phyloP scores from a whole-genome alignment of 2,329 filamentous ascomycete genomes.

The Talaromyces sp. region DNA sequence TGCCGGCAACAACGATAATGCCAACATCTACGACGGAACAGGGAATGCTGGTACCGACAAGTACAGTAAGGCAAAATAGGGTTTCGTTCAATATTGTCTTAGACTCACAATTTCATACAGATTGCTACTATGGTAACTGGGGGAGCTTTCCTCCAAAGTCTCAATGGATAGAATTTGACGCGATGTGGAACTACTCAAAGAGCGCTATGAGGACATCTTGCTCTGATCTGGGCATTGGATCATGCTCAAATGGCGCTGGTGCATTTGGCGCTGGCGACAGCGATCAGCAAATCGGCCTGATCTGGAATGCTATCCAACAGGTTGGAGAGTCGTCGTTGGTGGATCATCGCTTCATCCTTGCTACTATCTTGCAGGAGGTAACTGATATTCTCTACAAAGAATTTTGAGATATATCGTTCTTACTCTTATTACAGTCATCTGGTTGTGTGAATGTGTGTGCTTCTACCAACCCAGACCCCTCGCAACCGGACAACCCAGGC shows the following conservation, averaged over 20 bases:
- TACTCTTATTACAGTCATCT: not conserved
- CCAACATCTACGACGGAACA: slow-evolving; percentile 9
- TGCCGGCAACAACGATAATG: slow-evolving; percentile 4
- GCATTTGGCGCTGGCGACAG: slow-evolving; percentile 5
- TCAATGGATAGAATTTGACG: slow-evolving; percentile 9
- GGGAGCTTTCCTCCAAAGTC: slow-evolving; percentile 3
- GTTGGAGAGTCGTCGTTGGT: slow-evolving; percentile 7
- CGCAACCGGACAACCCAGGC: slow-evolving; percentile 7
- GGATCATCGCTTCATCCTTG: slow-evolving; percentile 10
- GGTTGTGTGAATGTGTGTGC: slow-evolving; percentile 9
- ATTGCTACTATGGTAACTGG: slow-evolving; percentile 9
- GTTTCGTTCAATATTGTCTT: not conserved
- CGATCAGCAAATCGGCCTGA: slow-evolving; percentile 6
- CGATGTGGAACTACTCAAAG: slow-evolving; percentile 10
- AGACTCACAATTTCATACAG: not conserved
- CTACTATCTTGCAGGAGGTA: slow-evolving; percentile 7
- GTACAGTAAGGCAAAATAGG: not conserved
- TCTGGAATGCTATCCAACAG: slow-evolving; percentile 11
- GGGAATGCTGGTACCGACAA: slow-evolving; percentile 4
- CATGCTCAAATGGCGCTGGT: slow-evolving; percentile 1
- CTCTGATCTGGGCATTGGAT: slow-evolving; percentile 5
- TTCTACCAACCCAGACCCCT: slow-evolving; percentile 6
- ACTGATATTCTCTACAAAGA: not conserved
- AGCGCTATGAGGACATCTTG: slow-evolving; percentile 7
- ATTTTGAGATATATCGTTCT: not conserved